Percentiles rank a stretch among this genome's conserved stretches.
These are phyloP conservation scores for Amanita pallidorosea DNA, from an alignment of 768 basidiomycete species.

Conservation along the genomic window DNA sequence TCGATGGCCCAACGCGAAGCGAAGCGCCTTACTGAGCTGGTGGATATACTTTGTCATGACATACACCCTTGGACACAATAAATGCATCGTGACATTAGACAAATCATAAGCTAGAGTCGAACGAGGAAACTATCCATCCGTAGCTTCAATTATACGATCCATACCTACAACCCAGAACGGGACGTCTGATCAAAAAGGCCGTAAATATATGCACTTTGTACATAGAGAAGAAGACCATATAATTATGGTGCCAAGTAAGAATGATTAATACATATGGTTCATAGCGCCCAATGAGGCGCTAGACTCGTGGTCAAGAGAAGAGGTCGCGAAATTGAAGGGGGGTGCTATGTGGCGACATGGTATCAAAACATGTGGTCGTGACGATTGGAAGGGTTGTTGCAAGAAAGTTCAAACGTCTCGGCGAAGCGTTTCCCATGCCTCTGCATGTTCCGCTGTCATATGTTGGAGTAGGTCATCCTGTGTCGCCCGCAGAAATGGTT, in stretches of 20 bases:
- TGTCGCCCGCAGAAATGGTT: slow-evolving; percentile 23
- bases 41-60: slow-evolving; percentile 40
- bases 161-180: slow-evolving; percentile 21
- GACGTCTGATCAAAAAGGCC: background rate
- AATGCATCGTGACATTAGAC: no score
- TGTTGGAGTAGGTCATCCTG: slow-evolving; percentile 37
- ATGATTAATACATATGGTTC: slow-evolving; percentile 34
- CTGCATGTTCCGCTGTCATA: slow-evolving; percentile 35
- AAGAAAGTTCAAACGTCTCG: slow-evolving; percentile 4
- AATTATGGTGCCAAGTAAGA: slow-evolving; percentile 31
- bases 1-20: slow-evolving; percentile 54
- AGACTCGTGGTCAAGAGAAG: background rate
- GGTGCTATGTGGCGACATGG: background rate
- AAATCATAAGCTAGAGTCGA: no score
- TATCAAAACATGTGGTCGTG: background rate
- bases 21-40: slow-evolving; percentile 37
- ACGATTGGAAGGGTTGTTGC: background rate
- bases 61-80: slow-evolving; percentile 18
- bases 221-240: slow-evolving; percentile 30
- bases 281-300: slow-evolving; percentile 13
- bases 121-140: background rate
- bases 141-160: background rate
- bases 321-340: background rate
- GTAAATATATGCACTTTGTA: slow-evolving; percentile 14
- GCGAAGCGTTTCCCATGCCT: slow-evolving; percentile 37